Evolutionary conservation across 345 rosid species (phyloP).

Genomic region (Citrus hindsii): DNA sequence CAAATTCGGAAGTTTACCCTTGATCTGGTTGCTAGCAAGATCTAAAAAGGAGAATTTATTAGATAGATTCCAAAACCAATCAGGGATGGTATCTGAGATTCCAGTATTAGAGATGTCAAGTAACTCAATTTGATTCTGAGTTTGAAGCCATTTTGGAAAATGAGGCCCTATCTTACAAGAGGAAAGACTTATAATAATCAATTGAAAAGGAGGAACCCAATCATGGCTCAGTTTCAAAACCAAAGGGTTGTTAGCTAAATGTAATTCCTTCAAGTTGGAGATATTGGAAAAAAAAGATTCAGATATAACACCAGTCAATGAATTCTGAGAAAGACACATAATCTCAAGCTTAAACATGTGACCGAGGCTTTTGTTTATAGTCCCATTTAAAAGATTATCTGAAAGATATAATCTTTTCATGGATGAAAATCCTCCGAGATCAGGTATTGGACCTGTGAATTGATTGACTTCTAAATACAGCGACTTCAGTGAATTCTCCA

Average conservation of each 20-base stretch:
- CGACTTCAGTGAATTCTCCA: slow-evolving; percentile 1
- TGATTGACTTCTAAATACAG: neutral
- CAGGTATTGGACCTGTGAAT: slow-evolving; percentile 12
- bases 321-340: no score
- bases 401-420: neutral
- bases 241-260: no score
- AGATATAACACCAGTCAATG: neutral
- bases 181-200: no score
- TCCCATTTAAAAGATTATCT: neutral
- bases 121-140: neutral
- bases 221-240: neutral
- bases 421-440: neutral
- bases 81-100: neutral
- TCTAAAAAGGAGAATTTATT: neutral
- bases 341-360: neutral
- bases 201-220: neutral
- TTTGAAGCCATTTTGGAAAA: neutral
- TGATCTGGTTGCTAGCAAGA: neutral
- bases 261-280: no score
- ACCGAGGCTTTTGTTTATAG: neutral
- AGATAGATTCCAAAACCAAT: neutral
- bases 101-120: neutral
- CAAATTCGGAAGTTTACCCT: neutral
- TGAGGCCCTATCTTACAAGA: neutral
- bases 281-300: neutral